Base-by-base conservation (phyloP, 495 filamentous ascomycete species). In the Penicillium mononematosum region DNA sequence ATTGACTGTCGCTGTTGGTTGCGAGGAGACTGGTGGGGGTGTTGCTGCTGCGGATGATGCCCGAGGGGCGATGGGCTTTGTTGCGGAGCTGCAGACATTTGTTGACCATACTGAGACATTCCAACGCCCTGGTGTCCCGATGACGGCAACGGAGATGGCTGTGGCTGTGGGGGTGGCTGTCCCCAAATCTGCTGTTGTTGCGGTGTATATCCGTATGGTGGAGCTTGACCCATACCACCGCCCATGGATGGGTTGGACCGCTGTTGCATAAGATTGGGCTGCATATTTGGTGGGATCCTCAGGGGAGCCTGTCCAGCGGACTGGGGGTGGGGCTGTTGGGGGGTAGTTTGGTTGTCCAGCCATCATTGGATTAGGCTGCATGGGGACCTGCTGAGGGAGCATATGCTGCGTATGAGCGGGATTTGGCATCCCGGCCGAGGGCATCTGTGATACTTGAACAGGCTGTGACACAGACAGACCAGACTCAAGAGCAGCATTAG, bases 111-210 rank as follows among this genome's bases (percentile, higher is more conserved):
- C 53, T 81, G 80, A 47, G 78, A 64, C 56, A 80, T 73, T 25
- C 47, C 65, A 17, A 75, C 69, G 22, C 74, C 75, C 44, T 80
- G 78, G 3, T 71, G 70, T 9, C 65, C 68, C 17, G 70, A 62
- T 10, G 74, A 68, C 2, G 78, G 67, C 57, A 81, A 48, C 2
- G 78, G 73, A 1, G 78, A 80, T 8, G 75, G 78, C 53, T 81
- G 78, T n/a, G 78, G 80, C 57, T 83, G 78, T 2, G 80, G 77
- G 25, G 80, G 80, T 39, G 78, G 80, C 25, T 79, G 78, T 41
- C 80, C 80, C 80, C 80, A 83, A 62, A 81, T 69, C 44, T 78
- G 77, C 54, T 78, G 77, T 41, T 71, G 65, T 50, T 68, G 65
- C 39, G 74, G 53, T 47, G 76, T 69, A 57, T 81, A 83, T 14